Evolutionary conservation across 1,284 basidiomycete genomes (phyloP).

Genomic region (Porodaedalea pini): DNA sequence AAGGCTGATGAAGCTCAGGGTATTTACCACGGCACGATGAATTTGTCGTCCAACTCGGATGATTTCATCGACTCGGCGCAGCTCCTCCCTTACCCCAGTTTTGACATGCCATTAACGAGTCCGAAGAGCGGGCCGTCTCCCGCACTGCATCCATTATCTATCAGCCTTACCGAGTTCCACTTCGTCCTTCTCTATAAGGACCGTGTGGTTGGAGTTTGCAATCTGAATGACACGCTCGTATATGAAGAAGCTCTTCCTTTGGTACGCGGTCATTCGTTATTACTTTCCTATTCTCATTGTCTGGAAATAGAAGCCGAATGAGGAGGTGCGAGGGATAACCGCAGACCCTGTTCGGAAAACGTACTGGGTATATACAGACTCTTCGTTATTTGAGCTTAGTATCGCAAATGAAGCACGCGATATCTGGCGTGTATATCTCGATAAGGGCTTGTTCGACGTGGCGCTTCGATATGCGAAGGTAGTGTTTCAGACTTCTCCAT

Average conservation of each 20-base stretch:
- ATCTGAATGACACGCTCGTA: slow-evolving; percentile 77
- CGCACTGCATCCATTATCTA: slow-evolving; percentile 54
- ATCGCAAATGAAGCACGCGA: slow-evolving; percentile 88
- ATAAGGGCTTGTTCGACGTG: slow-evolving; percentile 71
- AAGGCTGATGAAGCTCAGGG: slow-evolving; percentile 56
- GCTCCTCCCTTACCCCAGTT: slow-evolving; percentile 61
- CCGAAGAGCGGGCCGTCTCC: slow-evolving; percentile 18
- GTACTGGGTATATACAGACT: slow-evolving; percentile 93
- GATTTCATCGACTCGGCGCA: slow-evolving; percentile 77
- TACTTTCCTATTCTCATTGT: background rate
- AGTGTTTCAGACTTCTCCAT: slow-evolving; percentile 18
- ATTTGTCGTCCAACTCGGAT: slow-evolving; percentile 64
- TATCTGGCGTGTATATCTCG: slow-evolving; percentile 90
- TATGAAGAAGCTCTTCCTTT: slow-evolving; percentile 84
- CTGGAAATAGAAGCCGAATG: slow-evolving; percentile 59
- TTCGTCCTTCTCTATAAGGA: slow-evolving; percentile 85
- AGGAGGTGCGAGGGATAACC: slow-evolving; percentile 69
- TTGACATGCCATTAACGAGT: slow-evolving; percentile 29
- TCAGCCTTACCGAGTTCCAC: slow-evolving; percentile 90
- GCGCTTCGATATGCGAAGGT: slow-evolving; percentile 85
- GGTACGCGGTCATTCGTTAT: slow-evolving; percentile 41
- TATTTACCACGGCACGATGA: slow-evolving; percentile 78
- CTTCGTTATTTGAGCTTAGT: slow-evolving; percentile 87
- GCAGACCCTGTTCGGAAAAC: slow-evolving; percentile 86
- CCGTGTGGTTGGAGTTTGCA: slow-evolving; percentile 74